phyloP scores from a whole-genome alignment of 805 yeast species.

The Nakazawaea populi region DNA sequence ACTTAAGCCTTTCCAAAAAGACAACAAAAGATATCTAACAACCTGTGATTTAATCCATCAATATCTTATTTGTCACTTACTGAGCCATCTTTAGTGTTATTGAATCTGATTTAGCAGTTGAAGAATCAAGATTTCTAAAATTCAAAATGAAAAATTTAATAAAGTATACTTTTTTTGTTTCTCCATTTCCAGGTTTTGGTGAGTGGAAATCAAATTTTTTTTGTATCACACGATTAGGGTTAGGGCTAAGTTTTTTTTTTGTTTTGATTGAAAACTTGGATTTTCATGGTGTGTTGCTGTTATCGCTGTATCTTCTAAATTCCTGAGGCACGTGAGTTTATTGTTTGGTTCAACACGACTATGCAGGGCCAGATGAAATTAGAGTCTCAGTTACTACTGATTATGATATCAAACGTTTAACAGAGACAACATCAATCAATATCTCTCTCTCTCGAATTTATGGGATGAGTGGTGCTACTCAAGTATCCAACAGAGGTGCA shows the following conservation, averaged over 20 bases:
- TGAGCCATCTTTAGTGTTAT: slow-evolving; percentile 9
- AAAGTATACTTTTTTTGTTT: too few relatives aligned
- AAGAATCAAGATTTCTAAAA: neutral
- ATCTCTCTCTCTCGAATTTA: neutral
- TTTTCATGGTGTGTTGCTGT: slow-evolving; percentile 4
- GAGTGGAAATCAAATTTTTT: neutral
- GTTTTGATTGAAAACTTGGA: too few relatives aligned
- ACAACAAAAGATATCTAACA: neutral
- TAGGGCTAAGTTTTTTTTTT: neutral
- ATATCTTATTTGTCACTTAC: slow-evolving; percentile 6
- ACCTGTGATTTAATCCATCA: neutral
- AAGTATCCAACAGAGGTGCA: slow-evolving; percentile 20
- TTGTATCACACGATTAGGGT: too few relatives aligned
- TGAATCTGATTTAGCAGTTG: neutral
- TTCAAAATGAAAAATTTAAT: neutral
- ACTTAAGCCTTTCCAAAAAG: neutral
- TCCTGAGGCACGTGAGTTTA: neutral
- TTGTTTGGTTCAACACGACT: neutral
- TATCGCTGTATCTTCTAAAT: neutral
- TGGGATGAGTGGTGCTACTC: slow-evolving; percentile 19
- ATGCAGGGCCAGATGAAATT: neutral
- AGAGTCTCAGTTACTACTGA: neutral
- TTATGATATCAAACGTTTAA: too few relatives aligned
- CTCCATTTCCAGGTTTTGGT: too few relatives aligned
- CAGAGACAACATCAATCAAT: too few relatives aligned